These are phyloP conservation scores for Schizonepeta tenuifolia DNA, from an alignment of 257 asterid species.

Conservation along the genomic window DNA sequence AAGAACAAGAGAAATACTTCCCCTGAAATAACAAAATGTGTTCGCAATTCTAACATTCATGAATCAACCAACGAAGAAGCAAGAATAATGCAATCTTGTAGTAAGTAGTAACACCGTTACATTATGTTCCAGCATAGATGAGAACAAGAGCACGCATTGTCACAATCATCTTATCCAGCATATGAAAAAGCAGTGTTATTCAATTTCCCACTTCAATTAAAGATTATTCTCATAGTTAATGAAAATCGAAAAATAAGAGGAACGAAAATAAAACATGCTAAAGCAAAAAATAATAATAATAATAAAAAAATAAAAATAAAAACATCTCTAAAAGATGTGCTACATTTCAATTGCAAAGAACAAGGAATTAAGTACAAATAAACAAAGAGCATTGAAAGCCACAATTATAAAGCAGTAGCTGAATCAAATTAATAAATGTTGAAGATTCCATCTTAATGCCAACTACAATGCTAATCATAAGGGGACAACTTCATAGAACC, in stretches of 20 bases:
- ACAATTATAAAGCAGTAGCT: slow-evolving; percentile 34
- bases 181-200: not conserved
- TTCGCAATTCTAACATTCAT: not conserved
- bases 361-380: not conserved
- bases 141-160: not conserved
- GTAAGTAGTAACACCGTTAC: not conserved
- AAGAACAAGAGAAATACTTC: not conserved
- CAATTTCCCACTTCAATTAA: slow-evolving; percentile 13
- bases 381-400: slow-evolving; percentile 24
- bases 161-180: not conserved
- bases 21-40: not conserved
- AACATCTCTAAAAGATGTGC: not conserved
- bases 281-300: not conserved
- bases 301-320: not conserved
- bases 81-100: not conserved
- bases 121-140: not conserved
- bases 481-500: slow-evolving; percentile 57
- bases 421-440: slow-evolving; percentile 32
- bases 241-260: not conserved
- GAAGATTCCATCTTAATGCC: slow-evolving; percentile 43
- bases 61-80: not conserved
- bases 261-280: not conserved
- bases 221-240: not conserved
- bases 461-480: slow-evolving; percentile 35
- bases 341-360: slow-evolving; percentile 9